phyloP scores from a whole-genome alignment of 192 early-diverging fungal species.

The Chytriomyces hyalinus region DNA sequence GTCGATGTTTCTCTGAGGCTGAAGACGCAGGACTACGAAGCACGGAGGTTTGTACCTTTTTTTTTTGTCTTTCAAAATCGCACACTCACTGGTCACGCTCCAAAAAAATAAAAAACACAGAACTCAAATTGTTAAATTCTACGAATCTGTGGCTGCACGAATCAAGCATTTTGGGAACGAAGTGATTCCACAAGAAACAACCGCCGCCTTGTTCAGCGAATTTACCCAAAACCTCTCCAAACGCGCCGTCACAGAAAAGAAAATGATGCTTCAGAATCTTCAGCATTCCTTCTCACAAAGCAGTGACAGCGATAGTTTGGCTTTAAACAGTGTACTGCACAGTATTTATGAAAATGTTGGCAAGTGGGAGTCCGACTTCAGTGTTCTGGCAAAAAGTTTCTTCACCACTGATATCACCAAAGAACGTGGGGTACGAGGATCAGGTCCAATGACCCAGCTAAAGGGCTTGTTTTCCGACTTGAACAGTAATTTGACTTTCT shows the following conservation, averaged over 20 bases:
- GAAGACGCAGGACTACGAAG: constrained; percentile 77
- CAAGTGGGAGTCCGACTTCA: constrained; percentile 86
- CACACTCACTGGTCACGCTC: not conserved
- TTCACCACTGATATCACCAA: constrained; percentile 76
- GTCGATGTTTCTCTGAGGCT: constrained; percentile 58
- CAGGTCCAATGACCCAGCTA: constrained; percentile 64
- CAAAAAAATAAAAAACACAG: constrained; percentile 25
- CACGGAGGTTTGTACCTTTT: constrained; percentile 41
- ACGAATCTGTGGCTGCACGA: constrained; percentile 81
- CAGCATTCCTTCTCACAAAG: constrained; percentile 84
- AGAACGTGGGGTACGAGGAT: constrained; percentile 53
- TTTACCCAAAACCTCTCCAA: constrained; percentile 73
- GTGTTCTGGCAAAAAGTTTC: constrained; percentile 75
- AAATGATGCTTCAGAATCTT: constrained; percentile 79
- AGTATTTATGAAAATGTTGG: constrained; percentile 78
- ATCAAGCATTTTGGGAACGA: constrained; percentile 83
- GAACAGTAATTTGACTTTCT: constrained; percentile 27
- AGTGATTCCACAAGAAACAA: constrained; percentile 68
- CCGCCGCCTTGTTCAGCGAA: constrained; percentile 72
- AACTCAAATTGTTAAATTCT: constrained; percentile 76
- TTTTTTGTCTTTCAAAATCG: not conserved
- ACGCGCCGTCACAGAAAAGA: constrained; percentile 76
- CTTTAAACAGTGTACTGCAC: constrained; percentile 78
- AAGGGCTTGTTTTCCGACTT: constrained; percentile 67
- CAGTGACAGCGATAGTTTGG: constrained; percentile 76